A percentile compares a stretch with the other conserved stretches of the same genome.
These are phyloP conservation scores for Skeletonema menzelii DNA, from an alignment of 108 stramenopile species.

Conservation along the genomic window DNA sequence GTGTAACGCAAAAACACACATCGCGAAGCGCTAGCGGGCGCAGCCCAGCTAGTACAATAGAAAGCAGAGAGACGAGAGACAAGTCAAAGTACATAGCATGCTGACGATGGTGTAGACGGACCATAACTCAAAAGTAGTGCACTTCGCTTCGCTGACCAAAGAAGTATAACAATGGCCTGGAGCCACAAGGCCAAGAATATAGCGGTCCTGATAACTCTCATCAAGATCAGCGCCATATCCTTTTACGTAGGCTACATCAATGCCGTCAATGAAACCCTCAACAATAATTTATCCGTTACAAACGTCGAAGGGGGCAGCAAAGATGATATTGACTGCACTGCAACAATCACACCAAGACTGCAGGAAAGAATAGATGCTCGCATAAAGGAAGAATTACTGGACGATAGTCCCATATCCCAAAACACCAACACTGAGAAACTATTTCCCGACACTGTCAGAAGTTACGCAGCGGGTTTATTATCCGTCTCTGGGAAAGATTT, in stretches of 20 bases:
- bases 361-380: not conserved
- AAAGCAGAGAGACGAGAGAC: no score
- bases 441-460: not conserved
- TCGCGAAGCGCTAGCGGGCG: no score
- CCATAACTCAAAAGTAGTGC: no score
- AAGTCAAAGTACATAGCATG: no score
- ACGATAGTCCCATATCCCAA: not conserved
- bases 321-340: not conserved
- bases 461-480: not conserved
- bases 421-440: not conserved
- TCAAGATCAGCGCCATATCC: conserved; percentile 4
- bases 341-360: not conserved
- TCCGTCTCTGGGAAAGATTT: not conserved
- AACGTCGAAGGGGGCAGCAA: not conserved
- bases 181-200: not conserved
- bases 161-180: not conserved
- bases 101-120: no score
- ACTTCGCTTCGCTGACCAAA: no score
- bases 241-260: conserved; percentile 5
- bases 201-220: not conserved
- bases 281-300: not conserved
- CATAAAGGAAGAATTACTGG: not conserved
- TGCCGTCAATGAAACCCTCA: not conserved
- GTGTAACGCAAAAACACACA: no score
- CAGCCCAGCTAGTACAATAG: no score